Evolutionary conservation across 164 flowering plant species (phyloP), one percentile per base, ranked within the genome.

Genomic region (Vitis amurensis): DNA sequence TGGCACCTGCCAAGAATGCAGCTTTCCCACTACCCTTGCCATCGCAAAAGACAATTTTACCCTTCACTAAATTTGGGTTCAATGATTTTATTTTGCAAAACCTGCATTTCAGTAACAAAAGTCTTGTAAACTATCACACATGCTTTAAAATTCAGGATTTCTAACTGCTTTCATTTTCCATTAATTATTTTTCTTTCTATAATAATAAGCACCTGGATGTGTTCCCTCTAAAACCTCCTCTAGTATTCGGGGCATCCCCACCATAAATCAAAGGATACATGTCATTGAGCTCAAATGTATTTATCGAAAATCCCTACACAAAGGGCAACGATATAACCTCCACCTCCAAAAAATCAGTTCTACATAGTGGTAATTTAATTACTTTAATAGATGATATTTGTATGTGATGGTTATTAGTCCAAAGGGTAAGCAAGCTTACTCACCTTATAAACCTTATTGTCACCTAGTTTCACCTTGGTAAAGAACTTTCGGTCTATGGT

Each of bases 21-120:
- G 23, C 55, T 3, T 10, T 27, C 13, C 74, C 81, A 1, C 1
- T 0, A 13, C 1, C 30, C 3, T 57, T 1, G 0, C 2, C 12
- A 27, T 85, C 89, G 52, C 92, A 90, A 0, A 90, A n/a, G 30
- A 90, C 81, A 49, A 90, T 87, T 69, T 81, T 88, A 0, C 88
- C 92, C 50, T 71, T 77, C 58, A 87, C 87, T 51, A 71, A n/a
- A 13, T 13, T 68, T 3, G 27, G 14, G 50, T 90, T 79, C 71
- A 90, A 61, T 3, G 89, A 77, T 23, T 59, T 50, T 1, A 15
- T 5, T 2, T 0, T 0, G 68, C 93, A 89, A 47, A 50, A 71
- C 76, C 92, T 88, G 73, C 60, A 69, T 59, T 50, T 11, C 15
- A 16, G 12, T 2, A 51, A 9, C 1, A 4, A 37, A 19, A 14